Evolutionary conservation across 371 early-diverging fungal genomes (phyloP).

Genomic region (Smittium culicis): DNA sequence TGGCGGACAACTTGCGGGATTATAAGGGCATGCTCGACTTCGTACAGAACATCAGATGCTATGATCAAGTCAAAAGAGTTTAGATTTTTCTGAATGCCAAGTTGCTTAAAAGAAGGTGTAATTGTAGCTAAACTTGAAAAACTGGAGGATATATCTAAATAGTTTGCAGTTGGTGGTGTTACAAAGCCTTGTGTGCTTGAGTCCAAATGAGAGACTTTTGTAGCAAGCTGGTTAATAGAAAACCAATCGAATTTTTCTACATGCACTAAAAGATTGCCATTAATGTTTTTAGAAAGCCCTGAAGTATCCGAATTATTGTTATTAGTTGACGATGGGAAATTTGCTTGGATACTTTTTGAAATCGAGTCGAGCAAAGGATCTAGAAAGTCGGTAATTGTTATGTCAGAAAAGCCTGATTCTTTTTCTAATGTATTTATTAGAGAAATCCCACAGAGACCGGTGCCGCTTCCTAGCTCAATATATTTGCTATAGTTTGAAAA

Average conservation of each 20-base stretch:
- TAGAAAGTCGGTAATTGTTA: conserved; percentile 19
- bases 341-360: conserved; percentile 8
- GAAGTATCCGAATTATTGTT: no score
- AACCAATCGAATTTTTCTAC: no score
- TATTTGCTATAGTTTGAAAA: conserved; percentile 9
- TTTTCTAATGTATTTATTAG: conserved; percentile 2
- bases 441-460: conserved; percentile 19
- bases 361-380: conserved; percentile 14
- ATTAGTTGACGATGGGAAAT: not conserved
- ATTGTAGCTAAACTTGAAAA: no score
- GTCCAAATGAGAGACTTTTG: no score
- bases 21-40: conserved; percentile 20
- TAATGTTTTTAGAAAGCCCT: no score
- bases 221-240: no score
- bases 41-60: conserved; percentile 22
- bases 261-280: no score
- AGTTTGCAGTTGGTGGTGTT: conserved; percentile 9
- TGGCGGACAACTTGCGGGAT: conserved; percentile 18
- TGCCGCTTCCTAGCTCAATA: conserved; percentile 21
- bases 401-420: not conserved
- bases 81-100: not conserved
- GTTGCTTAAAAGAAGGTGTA: not conserved
- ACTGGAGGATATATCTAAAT: conserved; percentile 10
- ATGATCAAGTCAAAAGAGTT: conserved; percentile 13
- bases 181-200: no score